These are phyloP conservation scores for Teratosphaeria pseudoeucalypti DNA, from an alignment of 2,329 filamentous ascomycete species.

Conservation along the genomic window DNA sequence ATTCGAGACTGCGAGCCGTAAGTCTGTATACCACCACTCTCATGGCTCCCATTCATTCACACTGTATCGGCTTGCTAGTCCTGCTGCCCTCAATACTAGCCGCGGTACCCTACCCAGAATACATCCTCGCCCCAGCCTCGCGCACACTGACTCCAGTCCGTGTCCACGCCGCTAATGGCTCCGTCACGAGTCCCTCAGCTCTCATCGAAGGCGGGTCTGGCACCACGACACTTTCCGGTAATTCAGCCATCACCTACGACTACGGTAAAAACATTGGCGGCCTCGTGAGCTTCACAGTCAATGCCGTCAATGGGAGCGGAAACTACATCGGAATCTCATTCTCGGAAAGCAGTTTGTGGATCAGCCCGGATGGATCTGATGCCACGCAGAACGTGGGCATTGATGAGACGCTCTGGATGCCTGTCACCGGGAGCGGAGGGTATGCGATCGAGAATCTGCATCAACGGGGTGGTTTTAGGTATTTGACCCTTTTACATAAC, in stretches of 20 bases:
- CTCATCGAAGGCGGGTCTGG: slow-evolving; percentile 17
- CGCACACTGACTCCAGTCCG: slow-evolving; percentile 23
- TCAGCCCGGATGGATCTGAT: slow-evolving; percentile 38
- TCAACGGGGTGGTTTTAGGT: slow-evolving; percentile 44
- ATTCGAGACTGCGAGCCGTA: neutral
- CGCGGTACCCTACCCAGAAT: slow-evolving; percentile 23
- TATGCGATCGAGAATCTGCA: slow-evolving; percentile 33
- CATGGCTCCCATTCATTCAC: neutral
- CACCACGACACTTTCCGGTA: slow-evolving; percentile 23
- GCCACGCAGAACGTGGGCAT: slow-evolving; percentile 28
- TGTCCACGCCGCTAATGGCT: slow-evolving; percentile 29
- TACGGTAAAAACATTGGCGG: slow-evolving; percentile 31
- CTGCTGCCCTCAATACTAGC: neutral
- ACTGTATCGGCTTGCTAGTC: neutral
- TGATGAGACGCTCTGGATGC: slow-evolving; percentile 41
- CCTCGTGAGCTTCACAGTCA: slow-evolving; percentile 33
- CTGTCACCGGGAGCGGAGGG: slow-evolving; percentile 23
- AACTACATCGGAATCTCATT: slow-evolving; percentile 33
- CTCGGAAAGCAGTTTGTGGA: slow-evolving; percentile 36
- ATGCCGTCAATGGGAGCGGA: slow-evolving; percentile 25
- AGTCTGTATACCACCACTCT: neutral
- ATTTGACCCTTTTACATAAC: slow-evolving; percentile 35
- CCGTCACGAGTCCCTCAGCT: slow-evolving; percentile 25
- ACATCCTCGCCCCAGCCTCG: slow-evolving; percentile 31
- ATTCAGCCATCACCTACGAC: slow-evolving; percentile 30